Base-by-base conservation (phyloP, 805 yeast species). In the Candida awuae region DNA sequence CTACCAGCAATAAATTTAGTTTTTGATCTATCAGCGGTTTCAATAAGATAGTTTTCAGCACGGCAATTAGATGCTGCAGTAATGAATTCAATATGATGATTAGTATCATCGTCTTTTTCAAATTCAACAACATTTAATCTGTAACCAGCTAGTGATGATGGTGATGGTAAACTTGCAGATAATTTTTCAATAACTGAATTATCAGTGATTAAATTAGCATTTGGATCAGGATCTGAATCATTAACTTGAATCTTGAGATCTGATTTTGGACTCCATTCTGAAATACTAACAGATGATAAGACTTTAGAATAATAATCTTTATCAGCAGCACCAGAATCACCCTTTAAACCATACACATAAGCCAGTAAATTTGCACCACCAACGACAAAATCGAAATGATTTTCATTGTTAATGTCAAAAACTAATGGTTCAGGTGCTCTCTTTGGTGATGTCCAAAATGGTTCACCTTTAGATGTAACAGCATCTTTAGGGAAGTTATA, bases 1-100 rank as follows among this genome's bases (percentile, higher is more conserved):
- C 94, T 80, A 34, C 99, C 99, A 6, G 99, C 99, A 59, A 92
- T 90, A 54, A 90, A 86, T 67, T 92, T 92, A 28, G 98, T 92
- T 67, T 83, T 85, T 37, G 80, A 78, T 46, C 79, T 76, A 56
- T 90, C 97, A 27, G 90, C 97, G 10, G 86, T 67, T 55, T 86
- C 95, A 50, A 90, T 87, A 29, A 77, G 73, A 57, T 90, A 90
- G 64, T 87, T 90, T 63, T 77, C 69, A 21, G 99, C 99, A 61
- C 99, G 80, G 63, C 95, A 77, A 61, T 92, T 92, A 3, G 97
- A 90, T 17, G 97, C 95, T 16, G 97, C 94, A 14, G 90, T 70
- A 51, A 92, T 92, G 62, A 92, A 92, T 59, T 90, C 95, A 52
- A 92, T 90, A 63, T 92, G 99, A 58, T 86, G 95, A 60, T 92